Conservation (phyloP, 805 yeast genomes). For the Lipomyces sp. region DNA sequence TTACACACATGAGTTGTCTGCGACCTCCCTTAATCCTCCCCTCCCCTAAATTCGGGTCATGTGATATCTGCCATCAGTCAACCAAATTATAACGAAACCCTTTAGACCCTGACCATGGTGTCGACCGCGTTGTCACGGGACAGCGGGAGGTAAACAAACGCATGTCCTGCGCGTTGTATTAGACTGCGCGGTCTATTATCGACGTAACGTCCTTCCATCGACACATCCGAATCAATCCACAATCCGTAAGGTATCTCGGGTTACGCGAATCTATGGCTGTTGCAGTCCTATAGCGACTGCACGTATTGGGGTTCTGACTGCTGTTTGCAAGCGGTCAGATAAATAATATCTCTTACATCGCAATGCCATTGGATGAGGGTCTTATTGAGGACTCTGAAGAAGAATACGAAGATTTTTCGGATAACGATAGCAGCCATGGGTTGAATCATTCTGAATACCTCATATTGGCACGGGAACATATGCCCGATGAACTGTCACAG, state of each 20-base stretch:
- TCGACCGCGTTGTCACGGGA: too few species aligned
- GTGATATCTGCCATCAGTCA: too few species aligned
- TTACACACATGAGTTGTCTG: too few species aligned
- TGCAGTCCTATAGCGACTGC: not conserved
- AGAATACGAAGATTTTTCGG: not conserved
- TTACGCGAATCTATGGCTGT: not conserved
- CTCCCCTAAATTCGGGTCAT: too few species aligned
- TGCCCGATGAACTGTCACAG: not conserved
- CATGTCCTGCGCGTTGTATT: too few species aligned
- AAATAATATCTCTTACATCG: not conserved
- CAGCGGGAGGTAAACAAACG: too few species aligned
- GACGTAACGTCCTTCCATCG: too few species aligned
- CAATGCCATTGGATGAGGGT: not conserved
- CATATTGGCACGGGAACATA: not conserved
- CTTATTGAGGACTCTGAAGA: slow-evolving; percentile 7
- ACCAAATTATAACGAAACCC: too few species aligned
- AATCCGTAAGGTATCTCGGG: not conserved
- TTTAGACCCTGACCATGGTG: too few species aligned
- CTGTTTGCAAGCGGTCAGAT: not conserved
- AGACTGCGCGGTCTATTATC: too few species aligned
- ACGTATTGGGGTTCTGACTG: not conserved
- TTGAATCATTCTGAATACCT: slow-evolving; percentile 1
- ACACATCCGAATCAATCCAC: not conserved
- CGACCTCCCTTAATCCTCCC: too few species aligned
- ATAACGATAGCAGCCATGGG: not conserved